Conservation (phyloP, 495 filamentous ascomycete species). For the Aspergillus egyptiacus region DNA sequence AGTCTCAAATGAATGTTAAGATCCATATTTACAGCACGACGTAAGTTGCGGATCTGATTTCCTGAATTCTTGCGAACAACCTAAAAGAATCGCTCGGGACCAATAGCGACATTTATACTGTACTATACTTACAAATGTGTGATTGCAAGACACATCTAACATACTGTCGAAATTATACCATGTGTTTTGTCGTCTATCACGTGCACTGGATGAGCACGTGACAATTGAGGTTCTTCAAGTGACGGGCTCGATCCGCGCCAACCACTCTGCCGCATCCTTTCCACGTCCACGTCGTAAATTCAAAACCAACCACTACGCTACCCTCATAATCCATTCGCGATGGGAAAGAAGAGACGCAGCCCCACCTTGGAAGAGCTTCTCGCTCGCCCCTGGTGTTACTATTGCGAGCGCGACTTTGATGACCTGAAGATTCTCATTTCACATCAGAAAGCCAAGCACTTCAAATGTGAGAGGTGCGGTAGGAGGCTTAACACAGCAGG, state of each 20-base stretch:
- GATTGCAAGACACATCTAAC: too few relatives aligned
- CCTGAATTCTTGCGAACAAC: too few relatives aligned
- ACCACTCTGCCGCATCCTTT: too few relatives aligned
- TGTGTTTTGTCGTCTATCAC: too few relatives aligned
- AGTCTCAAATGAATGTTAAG: too few relatives aligned
- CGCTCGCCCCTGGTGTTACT: slow-evolving; percentile 92
- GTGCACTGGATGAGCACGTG: not conserved
- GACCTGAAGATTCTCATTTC: slow-evolving; percentile 92
- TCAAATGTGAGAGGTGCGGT: slow-evolving; percentile 87
- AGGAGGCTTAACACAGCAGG: slow-evolving; percentile 90
- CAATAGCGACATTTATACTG: too few relatives aligned
- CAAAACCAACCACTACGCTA: not conserved
- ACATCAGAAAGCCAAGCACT: slow-evolving; percentile 98
- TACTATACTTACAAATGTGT: too few relatives aligned
- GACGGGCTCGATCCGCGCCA: too few relatives aligned
- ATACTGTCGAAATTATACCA: too few relatives aligned
- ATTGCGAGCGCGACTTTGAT: slow-evolving; percentile 97
- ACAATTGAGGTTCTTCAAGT: not conserved
- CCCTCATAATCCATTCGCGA: not conserved
- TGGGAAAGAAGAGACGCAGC: slow-evolving; percentile 48
- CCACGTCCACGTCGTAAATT: not conserved
- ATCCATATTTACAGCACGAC: too few relatives aligned
- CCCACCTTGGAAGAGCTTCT: slow-evolving; percentile 85
- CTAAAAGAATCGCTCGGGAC: too few relatives aligned
- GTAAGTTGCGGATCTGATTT: too few relatives aligned